Evolutionary conservation across 345 rosid species (phyloP), one percentile per base, ranked within the genome.

Genomic region (Murraya paniculata): DNA sequence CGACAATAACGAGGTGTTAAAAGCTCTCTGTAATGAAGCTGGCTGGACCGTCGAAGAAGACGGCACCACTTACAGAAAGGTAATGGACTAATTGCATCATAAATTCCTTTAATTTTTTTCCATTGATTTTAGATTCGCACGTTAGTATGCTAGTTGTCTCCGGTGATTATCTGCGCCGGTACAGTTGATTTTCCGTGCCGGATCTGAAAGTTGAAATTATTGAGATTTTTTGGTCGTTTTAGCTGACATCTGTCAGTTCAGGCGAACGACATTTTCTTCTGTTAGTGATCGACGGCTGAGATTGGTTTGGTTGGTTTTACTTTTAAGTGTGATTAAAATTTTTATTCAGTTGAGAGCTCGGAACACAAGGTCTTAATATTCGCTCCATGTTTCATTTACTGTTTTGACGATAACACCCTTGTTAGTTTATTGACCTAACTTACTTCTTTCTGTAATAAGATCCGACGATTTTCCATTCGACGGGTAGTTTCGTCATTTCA

Each of bases 21-120:
- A 96, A 87, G 99, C 98, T 75, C 90, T 96, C 25, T 96, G 99
- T 80, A 79, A 84, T 72, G 97, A 96, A 78, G 99, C 99, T 38
- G 98, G 99, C 3, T 96, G 99, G 99, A 91, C 85, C 19, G 99
- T 96, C 16, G 98, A 96, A 84, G 95, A 90, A 33, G 99, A 96
- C 76, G 99, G 99, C 78, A 96, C 99, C 53, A 94, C 99, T 80
- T 94, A 96, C 81, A 82, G 95, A 50, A 96, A 94, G 99, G 99
- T 93, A 85, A 72, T 11, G 59, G 28, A 53, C n/a, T 53, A 18
- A 18, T 18, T 19, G 1, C 57, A 53, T 19, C 21, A 53, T 18
- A 16, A 53, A 53, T 53, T 18, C 22, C 22, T 5, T 53, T 53
- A 1, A 18, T 53, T 53, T 45, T 45, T 41, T 45, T 13, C 50